These are phyloP conservation scores for Diversispora eburnea DNA, from an alignment of 192 early-diverging fungal species.

Conservation along the genomic window DNA sequence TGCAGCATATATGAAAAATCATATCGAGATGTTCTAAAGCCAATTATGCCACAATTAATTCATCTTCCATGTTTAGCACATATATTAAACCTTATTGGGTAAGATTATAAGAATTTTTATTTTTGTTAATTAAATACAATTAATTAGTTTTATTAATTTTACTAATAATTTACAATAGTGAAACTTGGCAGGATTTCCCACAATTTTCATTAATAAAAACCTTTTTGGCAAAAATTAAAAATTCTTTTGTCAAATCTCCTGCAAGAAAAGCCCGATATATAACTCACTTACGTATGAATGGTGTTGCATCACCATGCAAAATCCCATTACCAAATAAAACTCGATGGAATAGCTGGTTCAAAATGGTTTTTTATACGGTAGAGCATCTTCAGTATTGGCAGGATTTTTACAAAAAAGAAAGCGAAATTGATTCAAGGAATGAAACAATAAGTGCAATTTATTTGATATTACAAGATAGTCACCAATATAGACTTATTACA, in stretches of 20 bases:
- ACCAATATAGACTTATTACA: background rate
- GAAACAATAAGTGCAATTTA: background rate
- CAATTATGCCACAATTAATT: too few relatives aligned
- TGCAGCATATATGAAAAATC: too few relatives aligned
- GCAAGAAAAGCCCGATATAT: too few relatives aligned
- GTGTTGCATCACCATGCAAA: background rate
- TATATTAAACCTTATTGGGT: too few relatives aligned
- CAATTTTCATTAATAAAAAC: slow-evolving; percentile 5
- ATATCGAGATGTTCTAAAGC: too few relatives aligned
- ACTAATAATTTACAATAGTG: background rate
- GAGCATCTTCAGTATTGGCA: slow-evolving; percentile 1
- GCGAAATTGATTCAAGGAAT: background rate
- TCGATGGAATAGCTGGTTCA: slow-evolving; percentile 1
- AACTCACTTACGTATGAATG: slow-evolving; percentile 6
- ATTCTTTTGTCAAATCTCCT: background rate
- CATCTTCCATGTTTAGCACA: too few relatives aligned
- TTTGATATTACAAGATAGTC: background rate
- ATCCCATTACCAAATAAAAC: background rate
- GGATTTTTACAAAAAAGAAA: slow-evolving; percentile 11
- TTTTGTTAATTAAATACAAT: too few relatives aligned
- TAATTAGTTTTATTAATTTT: background rate
- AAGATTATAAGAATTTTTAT: too few relatives aligned
- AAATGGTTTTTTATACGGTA: slow-evolving; percentile 16
- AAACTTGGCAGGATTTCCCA: background rate
- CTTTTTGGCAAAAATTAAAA: background rate